Evolutionary conservation across 2,329 filamentous ascomycete species (phyloP).

Genomic region (Cladosporium sp.): DNA sequence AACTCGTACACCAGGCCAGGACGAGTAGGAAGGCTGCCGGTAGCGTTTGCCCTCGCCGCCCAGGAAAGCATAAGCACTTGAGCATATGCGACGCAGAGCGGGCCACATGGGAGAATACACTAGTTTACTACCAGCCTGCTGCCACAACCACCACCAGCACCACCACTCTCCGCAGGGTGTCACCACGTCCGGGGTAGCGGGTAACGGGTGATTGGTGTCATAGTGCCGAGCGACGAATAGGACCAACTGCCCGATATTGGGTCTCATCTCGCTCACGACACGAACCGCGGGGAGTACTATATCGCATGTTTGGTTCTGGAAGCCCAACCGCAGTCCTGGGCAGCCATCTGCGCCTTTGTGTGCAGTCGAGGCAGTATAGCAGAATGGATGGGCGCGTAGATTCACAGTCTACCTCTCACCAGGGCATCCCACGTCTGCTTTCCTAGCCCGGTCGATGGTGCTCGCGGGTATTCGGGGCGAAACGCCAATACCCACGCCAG

Average conservation of each 20-base stretch:
- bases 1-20: background rate
- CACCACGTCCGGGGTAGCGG: slow-evolving; percentile 10
- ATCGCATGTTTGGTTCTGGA: slow-evolving; percentile 3
- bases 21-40: slow-evolving; percentile 10
- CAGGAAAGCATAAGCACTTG: background rate
- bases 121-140: background rate
- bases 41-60: background rate
- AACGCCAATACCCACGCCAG: slow-evolving; percentile 2
- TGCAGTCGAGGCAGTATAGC: background rate
- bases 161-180: background rate
- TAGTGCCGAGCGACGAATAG: slow-evolving; percentile 7
- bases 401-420: background rate
- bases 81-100: background rate
- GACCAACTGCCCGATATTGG: slow-evolving; percentile 8
- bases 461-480: slow-evolving; percentile 3
- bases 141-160: background rate
- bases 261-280: slow-evolving; percentile 7
- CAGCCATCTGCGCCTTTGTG: too few species aligned
- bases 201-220: background rate
- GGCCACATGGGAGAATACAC: slow-evolving; percentile 2
- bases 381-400: background rate
- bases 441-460: background rate
- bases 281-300: background rate
- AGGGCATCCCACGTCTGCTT: background rate
- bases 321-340: background rate